phyloP scores from a whole-genome alignment of 2,329 filamentous ascomycete species.

The Colletotrichum gloeosporioides region DNA sequence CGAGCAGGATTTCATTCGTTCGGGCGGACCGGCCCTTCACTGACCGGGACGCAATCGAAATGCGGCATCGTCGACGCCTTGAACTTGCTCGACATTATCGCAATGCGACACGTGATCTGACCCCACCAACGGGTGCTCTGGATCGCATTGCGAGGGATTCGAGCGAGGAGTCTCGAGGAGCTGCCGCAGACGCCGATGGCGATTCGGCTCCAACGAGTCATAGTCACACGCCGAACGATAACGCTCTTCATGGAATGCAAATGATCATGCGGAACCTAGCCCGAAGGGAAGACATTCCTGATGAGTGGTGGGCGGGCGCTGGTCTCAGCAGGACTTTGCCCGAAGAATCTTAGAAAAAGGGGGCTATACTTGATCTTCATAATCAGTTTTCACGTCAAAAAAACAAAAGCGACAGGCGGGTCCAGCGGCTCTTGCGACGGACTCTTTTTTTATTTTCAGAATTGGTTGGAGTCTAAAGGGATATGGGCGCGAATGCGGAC shows the following conservation, averaged over 20 bases:
- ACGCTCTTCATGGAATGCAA: conserved; percentile 67
- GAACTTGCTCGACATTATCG: conserved; percentile 14
- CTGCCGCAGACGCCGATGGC: neutral
- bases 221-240: conserved; percentile 33
- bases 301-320: conserved; percentile 80
- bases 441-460: neutral
- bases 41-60: neutral
- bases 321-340: conserved; percentile 67
- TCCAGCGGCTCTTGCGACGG: neutral
- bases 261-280: conserved; percentile 74
- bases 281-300: conserved; percentile 76
- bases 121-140: neutral
- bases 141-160: conserved; percentile 8
- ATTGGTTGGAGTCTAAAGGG: neutral
- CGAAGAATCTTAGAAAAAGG: conserved; percentile 35
- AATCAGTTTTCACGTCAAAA: neutral
- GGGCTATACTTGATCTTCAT: neutral
- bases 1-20: conserved; percentile 12
- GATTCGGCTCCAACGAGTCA: conserved; percentile 11
- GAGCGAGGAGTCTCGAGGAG: conserved; percentile 4
- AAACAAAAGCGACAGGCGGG: neutral
- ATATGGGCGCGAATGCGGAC: neutral
- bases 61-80: conserved; percentile 12
- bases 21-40: neutral
- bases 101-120: neutral